These are phyloP conservation scores for Pythium folliculosum DNA, from an alignment of 352 stramenopile species.

Conservation along the genomic window DNA sequence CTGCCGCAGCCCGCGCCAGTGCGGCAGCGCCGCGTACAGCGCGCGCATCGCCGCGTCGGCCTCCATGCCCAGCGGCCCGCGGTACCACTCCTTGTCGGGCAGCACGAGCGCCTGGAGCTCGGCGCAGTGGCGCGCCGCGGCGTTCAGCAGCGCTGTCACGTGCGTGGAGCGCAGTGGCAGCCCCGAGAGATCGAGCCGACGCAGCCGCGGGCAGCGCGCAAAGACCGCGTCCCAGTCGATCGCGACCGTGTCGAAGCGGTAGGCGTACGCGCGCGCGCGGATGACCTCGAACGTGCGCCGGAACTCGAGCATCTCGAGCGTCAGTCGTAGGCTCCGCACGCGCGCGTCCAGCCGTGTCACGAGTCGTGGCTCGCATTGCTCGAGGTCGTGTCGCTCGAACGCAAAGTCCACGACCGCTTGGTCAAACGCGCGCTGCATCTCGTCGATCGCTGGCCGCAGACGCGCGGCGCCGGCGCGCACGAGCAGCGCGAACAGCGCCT, in stretches of 20 bases:
- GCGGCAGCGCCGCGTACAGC: constrained; percentile 24
- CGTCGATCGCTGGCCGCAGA: neutral
- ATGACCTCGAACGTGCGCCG: constrained; percentile 9
- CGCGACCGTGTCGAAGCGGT: neutral
- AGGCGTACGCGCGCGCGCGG: neutral
- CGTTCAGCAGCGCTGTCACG: constrained; percentile 12
- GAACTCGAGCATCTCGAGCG: constrained; percentile 13
- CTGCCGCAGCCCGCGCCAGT: constrained; percentile 30
- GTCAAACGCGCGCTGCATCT: constrained; percentile 3
- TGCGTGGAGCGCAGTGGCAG: constrained; percentile 26
- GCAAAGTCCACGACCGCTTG: neutral
- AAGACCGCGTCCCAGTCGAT: constrained; percentile 29
- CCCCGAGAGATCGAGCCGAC: constrained; percentile 22
- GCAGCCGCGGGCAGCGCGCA: neutral
- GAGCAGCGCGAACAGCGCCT: neutral
- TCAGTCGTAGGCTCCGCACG: constrained; percentile 5
- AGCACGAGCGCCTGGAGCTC: constrained; percentile 27
- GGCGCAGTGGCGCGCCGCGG: constrained; percentile 11
- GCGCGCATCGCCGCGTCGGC: neutral
- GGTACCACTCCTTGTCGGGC: constrained; percentile 21
- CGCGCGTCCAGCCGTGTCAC: neutral
- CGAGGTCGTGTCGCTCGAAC: neutral
- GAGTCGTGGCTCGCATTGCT: neutral
- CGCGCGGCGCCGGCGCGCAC: neutral
- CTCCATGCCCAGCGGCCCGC: constrained; percentile 10